Conservation (phyloP, 108 stramenopile genomes). For the Cyclotella cryptica region DNA sequence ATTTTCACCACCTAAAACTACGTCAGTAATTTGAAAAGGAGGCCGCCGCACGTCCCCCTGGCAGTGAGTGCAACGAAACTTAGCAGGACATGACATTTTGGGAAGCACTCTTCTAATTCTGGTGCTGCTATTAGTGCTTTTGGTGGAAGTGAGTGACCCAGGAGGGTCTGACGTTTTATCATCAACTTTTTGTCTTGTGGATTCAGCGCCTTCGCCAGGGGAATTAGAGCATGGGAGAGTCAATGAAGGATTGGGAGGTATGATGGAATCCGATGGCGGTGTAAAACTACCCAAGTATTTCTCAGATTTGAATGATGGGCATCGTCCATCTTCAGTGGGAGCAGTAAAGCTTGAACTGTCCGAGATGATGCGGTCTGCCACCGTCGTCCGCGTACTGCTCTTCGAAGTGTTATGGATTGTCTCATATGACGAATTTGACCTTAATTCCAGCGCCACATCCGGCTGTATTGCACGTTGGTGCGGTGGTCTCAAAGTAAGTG, state of each 20-base stretch:
- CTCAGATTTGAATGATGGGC: neutral
- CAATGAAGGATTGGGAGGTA: neutral
- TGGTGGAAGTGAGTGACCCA: neutral
- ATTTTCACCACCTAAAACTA: neutral
- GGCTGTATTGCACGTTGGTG: too few species aligned
- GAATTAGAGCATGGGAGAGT: neutral
- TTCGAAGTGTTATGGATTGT: too few species aligned
- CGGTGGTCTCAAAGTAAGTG: too few species aligned
- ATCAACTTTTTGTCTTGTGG: neutral
- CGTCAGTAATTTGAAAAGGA: neutral
- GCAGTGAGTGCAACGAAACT: neutral
- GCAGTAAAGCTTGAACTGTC: too few species aligned
- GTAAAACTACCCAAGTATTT: neutral
- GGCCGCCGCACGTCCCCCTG: neutral
- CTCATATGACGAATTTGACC: too few species aligned
- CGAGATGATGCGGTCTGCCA: too few species aligned
- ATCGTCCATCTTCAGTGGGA: too few species aligned
- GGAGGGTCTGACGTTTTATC: neutral
- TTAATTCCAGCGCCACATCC: too few species aligned
- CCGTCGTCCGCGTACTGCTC: too few species aligned
- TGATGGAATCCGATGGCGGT: neutral
- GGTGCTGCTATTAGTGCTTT: too few species aligned
- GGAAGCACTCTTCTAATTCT: neutral
- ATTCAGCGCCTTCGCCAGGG: neutral
- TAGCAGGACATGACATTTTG: neutral